These are phyloP conservation scores for Lachancea mirantina DNA, from an alignment of 805 yeast species.

Conservation along the genomic window DNA sequence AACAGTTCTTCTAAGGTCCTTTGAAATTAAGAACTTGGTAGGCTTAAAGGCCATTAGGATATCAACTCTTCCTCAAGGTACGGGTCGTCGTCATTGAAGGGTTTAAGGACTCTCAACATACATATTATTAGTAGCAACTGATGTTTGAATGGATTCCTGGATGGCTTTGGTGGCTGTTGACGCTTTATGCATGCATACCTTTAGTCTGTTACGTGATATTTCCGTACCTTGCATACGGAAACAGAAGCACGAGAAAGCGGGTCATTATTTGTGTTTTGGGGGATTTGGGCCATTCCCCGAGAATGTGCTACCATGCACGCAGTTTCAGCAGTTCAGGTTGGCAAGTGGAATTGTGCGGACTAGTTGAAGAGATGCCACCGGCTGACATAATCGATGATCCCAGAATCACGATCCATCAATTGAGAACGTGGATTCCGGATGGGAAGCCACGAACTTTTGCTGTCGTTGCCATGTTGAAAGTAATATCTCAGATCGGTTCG, in stretches of 20 bases:
- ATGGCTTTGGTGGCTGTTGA: constrained; percentile 30
- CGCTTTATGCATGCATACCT: constrained; percentile 39
- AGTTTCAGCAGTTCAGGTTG: constrained; percentile 65
- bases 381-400: constrained; percentile 42
- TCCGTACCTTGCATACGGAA: constrained; percentile 32
- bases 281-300: constrained; percentile 89
- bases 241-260: constrained; percentile 38
- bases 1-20: no score
- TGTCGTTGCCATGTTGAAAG: constrained; percentile 38
- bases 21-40: no score
- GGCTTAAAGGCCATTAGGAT: no score
- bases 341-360: constrained; percentile 80
- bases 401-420: constrained; percentile 43
- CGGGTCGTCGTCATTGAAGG: no score
- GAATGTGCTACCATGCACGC: constrained; percentile 85
- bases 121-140: no score
- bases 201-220: constrained; percentile 27
- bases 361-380: constrained; percentile 53
- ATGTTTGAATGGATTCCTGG: constrained; percentile 7
- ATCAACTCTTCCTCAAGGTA: no score
- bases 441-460: constrained; percentile 2
- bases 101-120: no score
- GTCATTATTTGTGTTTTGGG: constrained; percentile 81
- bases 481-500: constrained; percentile 44
- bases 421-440: constrained; percentile 12